Percentiles rank a stretch among this genome's conserved stretches.
Conservation (phyloP, 2,329 filamentous ascomycete species). For the Diaporthe sp. region DNA sequence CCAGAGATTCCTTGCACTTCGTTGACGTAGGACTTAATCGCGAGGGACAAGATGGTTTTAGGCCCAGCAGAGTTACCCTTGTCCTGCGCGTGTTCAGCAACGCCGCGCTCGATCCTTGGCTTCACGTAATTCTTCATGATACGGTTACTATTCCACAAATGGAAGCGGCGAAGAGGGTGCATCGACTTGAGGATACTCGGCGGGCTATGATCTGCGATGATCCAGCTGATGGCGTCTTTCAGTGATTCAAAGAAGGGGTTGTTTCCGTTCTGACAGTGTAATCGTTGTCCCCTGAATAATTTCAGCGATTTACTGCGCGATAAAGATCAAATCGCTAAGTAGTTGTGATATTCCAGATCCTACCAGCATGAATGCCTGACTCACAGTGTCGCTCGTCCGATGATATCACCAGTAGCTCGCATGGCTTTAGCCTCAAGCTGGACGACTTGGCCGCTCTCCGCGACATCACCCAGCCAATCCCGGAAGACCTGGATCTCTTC, state of each 20-base stretch:
- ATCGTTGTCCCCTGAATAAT: slow-evolving; percentile 35
- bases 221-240: slow-evolving; percentile 41
- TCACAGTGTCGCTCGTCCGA: slow-evolving; percentile 50
- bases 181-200: slow-evolving; percentile 32
- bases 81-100: slow-evolving; percentile 45
- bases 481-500: slow-evolving; percentile 40
- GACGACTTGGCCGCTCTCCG: slow-evolving; percentile 16
- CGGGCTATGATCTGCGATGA: slow-evolving; percentile 37
- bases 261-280: slow-evolving; percentile 40
- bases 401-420: slow-evolving; percentile 43
- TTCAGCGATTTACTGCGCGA: not conserved
- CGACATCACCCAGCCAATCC: slow-evolving; percentile 21
- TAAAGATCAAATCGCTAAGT: not conserved
- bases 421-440: slow-evolving; percentile 34
- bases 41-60: slow-evolving; percentile 50
- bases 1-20: slow-evolving; percentile 36
- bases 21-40: slow-evolving; percentile 46
- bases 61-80: slow-evolving; percentile 35
- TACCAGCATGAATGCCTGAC: slow-evolving; percentile 19
- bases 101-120: slow-evolving; percentile 47
- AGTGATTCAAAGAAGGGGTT: slow-evolving; percentile 41
- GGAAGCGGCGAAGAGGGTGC: slow-evolving; percentile 44
- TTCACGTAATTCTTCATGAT: slow-evolving; percentile 47
- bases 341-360: not conserved
- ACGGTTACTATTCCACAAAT: slow-evolving; percentile 48